Conservation (phyloP, 768 basidiomycete species). For the Postia placenta region DNA sequence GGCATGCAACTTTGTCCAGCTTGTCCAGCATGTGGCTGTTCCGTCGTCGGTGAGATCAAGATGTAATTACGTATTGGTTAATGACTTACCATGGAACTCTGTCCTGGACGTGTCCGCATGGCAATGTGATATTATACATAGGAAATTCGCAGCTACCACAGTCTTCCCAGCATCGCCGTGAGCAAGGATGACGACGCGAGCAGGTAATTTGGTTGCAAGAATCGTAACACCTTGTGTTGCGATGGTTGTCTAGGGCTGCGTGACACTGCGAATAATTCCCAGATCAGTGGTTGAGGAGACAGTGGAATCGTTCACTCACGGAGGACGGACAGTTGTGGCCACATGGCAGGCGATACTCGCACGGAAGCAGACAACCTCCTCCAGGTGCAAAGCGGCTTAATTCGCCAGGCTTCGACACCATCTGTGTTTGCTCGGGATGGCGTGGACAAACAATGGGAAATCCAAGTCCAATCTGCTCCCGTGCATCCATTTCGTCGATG, state of each 20-base stretch:
- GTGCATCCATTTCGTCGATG: conserved; percentile 47
- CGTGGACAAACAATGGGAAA: conserved; percentile 54
- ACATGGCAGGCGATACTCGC: conserved; percentile 46
- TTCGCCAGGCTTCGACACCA: conserved; percentile 44
- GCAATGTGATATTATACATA: conserved; percentile 39
- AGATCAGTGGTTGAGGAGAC: neutral
- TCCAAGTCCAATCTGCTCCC: conserved; percentile 40
- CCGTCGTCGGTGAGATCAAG: neutral
- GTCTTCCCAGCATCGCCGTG: conserved; percentile 38
- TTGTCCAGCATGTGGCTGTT: conserved; percentile 43
- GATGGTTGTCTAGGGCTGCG: conserved; percentile 52
- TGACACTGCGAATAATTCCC: conserved; percentile 42
- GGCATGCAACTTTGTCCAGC: conserved; percentile 39
- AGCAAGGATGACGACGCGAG: conserved; percentile 51
- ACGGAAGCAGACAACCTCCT: conserved; percentile 55
- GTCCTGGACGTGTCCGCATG: conserved; percentile 47
- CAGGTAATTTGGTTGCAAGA: conserved; percentile 49
- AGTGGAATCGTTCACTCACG: conserved; percentile 23
- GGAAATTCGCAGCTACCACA: conserved; percentile 51
- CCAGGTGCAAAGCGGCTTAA: conserved; percentile 49
- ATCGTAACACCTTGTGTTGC: conserved; percentile 38
- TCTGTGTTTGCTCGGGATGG: conserved; percentile 39
- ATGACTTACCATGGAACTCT: conserved; percentile 39
- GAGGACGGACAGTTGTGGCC: conserved; percentile 63
- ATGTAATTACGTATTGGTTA: neutral